These are phyloP conservation scores for Lentinula boryana DNA, from an alignment of 768 basidiomycete genomes.

Conservation along the genomic window DNA sequence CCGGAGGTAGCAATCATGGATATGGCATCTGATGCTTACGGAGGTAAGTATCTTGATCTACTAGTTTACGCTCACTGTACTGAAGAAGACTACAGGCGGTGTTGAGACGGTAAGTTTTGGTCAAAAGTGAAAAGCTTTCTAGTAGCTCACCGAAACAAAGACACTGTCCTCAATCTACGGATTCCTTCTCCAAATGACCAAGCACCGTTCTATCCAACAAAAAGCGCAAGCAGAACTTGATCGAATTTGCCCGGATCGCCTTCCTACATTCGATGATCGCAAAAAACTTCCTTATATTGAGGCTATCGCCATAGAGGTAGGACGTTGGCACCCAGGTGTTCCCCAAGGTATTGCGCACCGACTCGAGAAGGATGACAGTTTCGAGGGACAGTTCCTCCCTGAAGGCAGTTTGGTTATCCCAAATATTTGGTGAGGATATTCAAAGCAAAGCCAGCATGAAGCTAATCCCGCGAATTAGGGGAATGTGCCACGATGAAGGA, in stretches of 20 bases:
- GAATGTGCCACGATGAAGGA: slow-evolving; percentile 1
- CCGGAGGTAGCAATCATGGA: neutral
- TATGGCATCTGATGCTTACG: neutral
- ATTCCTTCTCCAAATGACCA: slow-evolving; percentile 25
- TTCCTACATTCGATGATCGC: slow-evolving; percentile 13
- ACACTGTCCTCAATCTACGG: slow-evolving; percentile 10
- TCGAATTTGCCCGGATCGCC: slow-evolving; percentile 15
- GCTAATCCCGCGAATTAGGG: neutral
- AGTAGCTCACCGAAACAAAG: slow-evolving; percentile 2
- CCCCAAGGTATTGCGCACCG: neutral
- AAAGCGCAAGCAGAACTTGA: slow-evolving; percentile 25
- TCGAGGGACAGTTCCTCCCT: neutral
- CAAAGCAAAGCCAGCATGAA: neutral
- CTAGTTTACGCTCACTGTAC: neutral
- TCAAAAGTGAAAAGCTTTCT: neutral
- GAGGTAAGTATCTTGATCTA: neutral
- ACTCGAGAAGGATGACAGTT: neutral
- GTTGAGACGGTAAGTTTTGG: neutral
- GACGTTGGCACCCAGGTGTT: slow-evolving; percentile 2
- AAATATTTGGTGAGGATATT: neutral
- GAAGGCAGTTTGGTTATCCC: neutral
- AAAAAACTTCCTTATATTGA: slow-evolving; percentile 13
- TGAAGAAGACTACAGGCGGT: neutral
- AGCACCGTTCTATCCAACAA: slow-evolving; percentile 20
- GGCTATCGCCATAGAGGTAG: slow-evolving; percentile 16